phyloP scores from a whole-genome alignment of 495 filamentous ascomycete genomes.

The Rusavskia elegans region DNA sequence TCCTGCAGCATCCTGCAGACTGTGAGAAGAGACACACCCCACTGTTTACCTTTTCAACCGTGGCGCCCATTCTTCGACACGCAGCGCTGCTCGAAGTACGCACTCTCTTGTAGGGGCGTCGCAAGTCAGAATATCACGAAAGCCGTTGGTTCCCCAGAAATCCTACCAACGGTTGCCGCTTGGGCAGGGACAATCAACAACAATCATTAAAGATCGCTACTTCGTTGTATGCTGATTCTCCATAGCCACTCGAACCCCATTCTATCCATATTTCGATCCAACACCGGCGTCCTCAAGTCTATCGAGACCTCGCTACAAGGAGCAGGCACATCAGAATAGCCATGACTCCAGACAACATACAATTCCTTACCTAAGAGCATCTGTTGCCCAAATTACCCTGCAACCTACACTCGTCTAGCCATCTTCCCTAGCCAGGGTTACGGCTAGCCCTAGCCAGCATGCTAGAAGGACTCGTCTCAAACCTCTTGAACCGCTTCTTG shows the following conservation, averaged over 20 bases:
- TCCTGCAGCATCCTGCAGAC: too few relatives aligned
- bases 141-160: not conserved
- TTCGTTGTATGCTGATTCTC: not conserved
- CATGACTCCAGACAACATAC: too few relatives aligned
- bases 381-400: too few relatives aligned
- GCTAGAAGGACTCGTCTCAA: conserved; percentile 60
- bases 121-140: not conserved
- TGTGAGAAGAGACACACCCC: too few relatives aligned
- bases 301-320: too few relatives aligned
- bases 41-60: too few relatives aligned
- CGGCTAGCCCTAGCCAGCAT: conserved; percentile 30
- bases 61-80: too few relatives aligned
- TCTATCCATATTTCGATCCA: not conserved
- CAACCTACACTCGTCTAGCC: not conserved
- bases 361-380: too few relatives aligned
- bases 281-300: too few relatives aligned
- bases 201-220: not conserved
- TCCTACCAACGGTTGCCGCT: not conserved
- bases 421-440: conserved; percentile 21
- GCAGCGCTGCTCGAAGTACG: too few relatives aligned
- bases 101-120: not conserved
- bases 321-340: too few relatives aligned
- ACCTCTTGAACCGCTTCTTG: conserved; percentile 93
- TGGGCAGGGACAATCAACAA: not conserved
- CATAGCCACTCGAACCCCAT: not conserved